Evolutionary conservation across 768 basidiomycete genomes (phyloP).

Genomic region (Phylloporus sp.): DNA sequence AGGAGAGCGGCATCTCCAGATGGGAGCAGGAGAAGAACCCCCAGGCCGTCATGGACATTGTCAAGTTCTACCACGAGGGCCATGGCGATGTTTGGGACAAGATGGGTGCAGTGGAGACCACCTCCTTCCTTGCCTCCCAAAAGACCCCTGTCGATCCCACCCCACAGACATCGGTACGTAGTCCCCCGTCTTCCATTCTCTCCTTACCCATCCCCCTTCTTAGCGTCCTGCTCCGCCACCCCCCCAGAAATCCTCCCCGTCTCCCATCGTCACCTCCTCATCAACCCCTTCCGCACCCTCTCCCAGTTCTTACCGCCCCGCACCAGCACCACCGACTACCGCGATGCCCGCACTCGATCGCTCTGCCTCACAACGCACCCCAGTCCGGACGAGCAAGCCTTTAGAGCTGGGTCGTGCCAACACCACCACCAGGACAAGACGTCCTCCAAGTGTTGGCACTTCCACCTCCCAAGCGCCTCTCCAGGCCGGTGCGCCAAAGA

Average conservation of each 20-base stretch:
- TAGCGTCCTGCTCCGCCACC: constrained; percentile 41
- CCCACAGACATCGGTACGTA: constrained; percentile 55
- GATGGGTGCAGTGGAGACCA: constrained; percentile 55
- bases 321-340: constrained; percentile 66
- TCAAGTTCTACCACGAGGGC: constrained; percentile 96
- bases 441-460: constrained; percentile 42
- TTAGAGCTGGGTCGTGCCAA: constrained; percentile 56
- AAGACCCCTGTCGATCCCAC: constrained; percentile 42
- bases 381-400: constrained; percentile 46
- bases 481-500: constrained; percentile 31
- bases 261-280: constrained; percentile 26
- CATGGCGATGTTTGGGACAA: constrained; percentile 83
- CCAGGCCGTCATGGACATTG: constrained; percentile 96
- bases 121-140: constrained; percentile 21
- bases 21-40: constrained; percentile 97
- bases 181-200: neutral
- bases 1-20: constrained; percentile 93
- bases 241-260: constrained; percentile 36
- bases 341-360: constrained; percentile 75
- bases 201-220: constrained; percentile 7
- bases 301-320: constrained; percentile 62
- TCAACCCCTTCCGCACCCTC: constrained; percentile 32
- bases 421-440: constrained; percentile 64
- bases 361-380: constrained; percentile 80
- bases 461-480: constrained; percentile 24